phyloP scores from a whole-genome alignment of 2,329 filamentous ascomycete species.

The Calonectria hongkongensis region DNA sequence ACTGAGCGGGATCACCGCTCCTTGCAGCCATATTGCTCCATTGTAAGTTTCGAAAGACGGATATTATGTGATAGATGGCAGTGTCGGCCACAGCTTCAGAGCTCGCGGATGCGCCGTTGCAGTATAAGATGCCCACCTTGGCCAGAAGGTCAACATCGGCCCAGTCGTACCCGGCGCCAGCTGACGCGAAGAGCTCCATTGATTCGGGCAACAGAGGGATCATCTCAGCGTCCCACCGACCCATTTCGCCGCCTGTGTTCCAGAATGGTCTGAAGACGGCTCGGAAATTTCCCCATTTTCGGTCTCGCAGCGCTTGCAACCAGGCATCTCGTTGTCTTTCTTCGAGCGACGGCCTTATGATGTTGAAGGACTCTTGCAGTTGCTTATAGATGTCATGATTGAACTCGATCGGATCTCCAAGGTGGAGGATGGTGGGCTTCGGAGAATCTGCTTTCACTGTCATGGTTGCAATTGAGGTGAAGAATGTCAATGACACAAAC shows the following conservation, averaged over 20 bases:
- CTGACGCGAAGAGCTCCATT: constrained; percentile 74
- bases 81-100: constrained; percentile 78
- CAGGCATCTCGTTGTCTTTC: constrained; percentile 63
- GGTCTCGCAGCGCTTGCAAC: constrained; percentile 60
- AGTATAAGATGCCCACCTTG: constrained; percentile 71
- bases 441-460: background rate
- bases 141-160: constrained; percentile 68
- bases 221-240: constrained; percentile 76
- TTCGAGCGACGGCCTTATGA: constrained; percentile 60
- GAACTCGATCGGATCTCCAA: constrained; percentile 58
- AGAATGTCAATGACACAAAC: background rate
- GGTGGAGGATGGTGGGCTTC: constrained; percentile 57
- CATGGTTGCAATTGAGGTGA: background rate
- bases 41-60: constrained; percentile 74
- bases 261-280: constrained; percentile 76
- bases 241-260: constrained; percentile 80
- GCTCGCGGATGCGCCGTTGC: constrained; percentile 76
- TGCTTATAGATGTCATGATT: constrained; percentile 56
- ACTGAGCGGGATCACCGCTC: constrained; percentile 61
- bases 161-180: constrained; percentile 79
- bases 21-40: constrained; percentile 73
- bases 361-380: constrained; percentile 55
- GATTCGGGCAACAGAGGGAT: constrained; percentile 72
- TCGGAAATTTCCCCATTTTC: constrained; percentile 64
- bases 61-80: constrained; percentile 75